Evolutionary conservation across 2,329 filamentous ascomycete species (phyloP).

Genomic region (Sordariomycetes sp.): DNA sequence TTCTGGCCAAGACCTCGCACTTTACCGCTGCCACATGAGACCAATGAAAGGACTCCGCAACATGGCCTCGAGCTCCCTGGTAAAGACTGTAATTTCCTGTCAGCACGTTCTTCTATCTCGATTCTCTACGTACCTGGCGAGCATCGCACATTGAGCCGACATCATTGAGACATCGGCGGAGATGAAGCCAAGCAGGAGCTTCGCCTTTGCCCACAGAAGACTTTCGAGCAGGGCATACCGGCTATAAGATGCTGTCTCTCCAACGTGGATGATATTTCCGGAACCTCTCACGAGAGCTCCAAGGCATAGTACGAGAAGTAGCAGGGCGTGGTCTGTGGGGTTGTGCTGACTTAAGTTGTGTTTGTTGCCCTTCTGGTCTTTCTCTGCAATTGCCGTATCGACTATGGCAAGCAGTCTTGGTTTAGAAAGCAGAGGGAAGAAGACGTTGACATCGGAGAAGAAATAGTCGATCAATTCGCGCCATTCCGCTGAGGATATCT

Average conservation of each 20-base stretch:
- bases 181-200: constrained; percentile 12
- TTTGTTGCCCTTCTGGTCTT: too few species aligned
- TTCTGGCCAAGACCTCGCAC: constrained; percentile 13
- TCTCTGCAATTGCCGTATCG: neutral
- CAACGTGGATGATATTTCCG: too few species aligned
- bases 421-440: neutral
- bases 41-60: constrained; percentile 15
- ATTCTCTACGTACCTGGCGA: constrained; percentile 15
- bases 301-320: constrained; percentile 1
- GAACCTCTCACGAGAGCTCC: neutral
- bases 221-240: too few species aligned
- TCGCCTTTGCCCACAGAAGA: constrained; percentile 13
- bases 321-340: neutral
- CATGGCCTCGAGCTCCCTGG: constrained; percentile 12
- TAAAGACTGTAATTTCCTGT: constrained; percentile 13
- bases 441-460: neutral
- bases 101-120: too few species aligned
- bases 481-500: neutral
- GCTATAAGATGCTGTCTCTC: too few species aligned
- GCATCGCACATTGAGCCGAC: constrained; percentile 16
- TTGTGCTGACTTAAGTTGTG: too few species aligned
- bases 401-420: neutral
- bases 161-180: constrained; percentile 11
- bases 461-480: neutral
- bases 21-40: constrained; percentile 16